Percentiles rank a stretch among this genome's conserved stretches.
These are phyloP conservation scores for Symbiodinium natans DNA, from an alignment of 73 alveolate species.

Conservation along the genomic window DNA sequence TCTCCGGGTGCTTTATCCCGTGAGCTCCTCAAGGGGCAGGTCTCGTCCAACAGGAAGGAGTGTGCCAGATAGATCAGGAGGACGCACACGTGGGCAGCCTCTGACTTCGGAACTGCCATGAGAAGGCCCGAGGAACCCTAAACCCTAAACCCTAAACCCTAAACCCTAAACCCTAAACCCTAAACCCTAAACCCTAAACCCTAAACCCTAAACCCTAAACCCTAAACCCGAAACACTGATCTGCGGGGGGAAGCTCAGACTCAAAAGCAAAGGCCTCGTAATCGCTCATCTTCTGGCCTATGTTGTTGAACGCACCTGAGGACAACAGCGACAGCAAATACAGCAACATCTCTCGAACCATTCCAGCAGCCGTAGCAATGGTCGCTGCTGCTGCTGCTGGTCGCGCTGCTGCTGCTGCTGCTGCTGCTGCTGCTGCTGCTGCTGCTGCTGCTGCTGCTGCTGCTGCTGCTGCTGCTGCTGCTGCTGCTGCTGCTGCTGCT, in stretches of 20 bases:
- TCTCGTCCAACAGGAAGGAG: constrained; percentile 86
- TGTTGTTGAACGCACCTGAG: constrained; percentile 57
- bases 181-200: background rate
- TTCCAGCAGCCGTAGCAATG: background rate
- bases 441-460: background rate
- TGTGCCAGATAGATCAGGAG: constrained; percentile 89
- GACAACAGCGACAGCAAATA: background rate
- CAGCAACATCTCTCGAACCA: too few species aligned
- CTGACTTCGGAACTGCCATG: too few species aligned
- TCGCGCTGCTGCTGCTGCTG: background rate
- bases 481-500: background rate
- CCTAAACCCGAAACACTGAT: background rate
- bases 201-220: too few species aligned
- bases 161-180: background rate
- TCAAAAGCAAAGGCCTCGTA: constrained; percentile 43
- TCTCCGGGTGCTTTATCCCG: too few species aligned
- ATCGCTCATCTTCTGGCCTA: constrained; percentile 80
- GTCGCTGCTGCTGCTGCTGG: background rate
- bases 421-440: background rate
- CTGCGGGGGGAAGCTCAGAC: too few species aligned
- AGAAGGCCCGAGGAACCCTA: background rate
- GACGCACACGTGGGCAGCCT: constrained; percentile 93
- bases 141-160: background rate
- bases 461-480: background rate
- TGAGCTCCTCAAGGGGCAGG: constrained; percentile 77